Conservation (phyloP, 768 basidiomycete species). For the Xanthoconium stramineum region DNA sequence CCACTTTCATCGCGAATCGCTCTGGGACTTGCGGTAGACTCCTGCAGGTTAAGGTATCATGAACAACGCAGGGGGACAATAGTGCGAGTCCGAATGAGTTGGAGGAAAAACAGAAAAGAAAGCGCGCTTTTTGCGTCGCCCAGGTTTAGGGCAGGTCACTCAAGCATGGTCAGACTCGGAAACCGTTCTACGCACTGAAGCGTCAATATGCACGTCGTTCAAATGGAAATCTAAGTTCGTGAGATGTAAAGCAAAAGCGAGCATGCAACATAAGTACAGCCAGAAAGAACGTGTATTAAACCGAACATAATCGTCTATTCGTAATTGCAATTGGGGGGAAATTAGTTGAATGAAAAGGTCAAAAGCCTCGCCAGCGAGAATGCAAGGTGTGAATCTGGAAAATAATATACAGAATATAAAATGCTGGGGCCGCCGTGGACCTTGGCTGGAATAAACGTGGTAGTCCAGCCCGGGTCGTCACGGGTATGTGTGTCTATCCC, state of each 20-base stretch:
- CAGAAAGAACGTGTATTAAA: constrained; percentile 25
- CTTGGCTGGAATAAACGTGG: not conserved
- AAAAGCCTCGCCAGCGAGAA: constrained; percentile 10
- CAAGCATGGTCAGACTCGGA: too few species aligned
- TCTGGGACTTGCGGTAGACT: constrained; percentile 37
- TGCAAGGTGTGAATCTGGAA: not conserved
- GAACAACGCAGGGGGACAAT: constrained; percentile 34
- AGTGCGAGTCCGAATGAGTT: constrained; percentile 37
- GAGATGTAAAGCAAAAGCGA: not conserved
- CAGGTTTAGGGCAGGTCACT: constrained; percentile 24
- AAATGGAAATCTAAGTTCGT: not conserved
- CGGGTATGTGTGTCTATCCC: not conserved
- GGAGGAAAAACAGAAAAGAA: not conserved
- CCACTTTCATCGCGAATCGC: constrained; percentile 11
- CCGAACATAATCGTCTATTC: constrained; percentile 12
- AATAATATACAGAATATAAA: constrained; percentile 2
- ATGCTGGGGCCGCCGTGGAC: not conserved
- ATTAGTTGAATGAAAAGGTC: not conserved
- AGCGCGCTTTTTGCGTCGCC: not conserved
- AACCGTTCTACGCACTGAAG: not conserved
- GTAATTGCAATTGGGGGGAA: not conserved
- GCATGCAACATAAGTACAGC: constrained; percentile 7
- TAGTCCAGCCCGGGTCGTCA: not conserved
- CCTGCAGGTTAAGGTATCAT: constrained; percentile 21
- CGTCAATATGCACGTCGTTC: not conserved